Conservation (phyloP, 306 rosid species). For the Pachyrhizus erosus region DNA sequence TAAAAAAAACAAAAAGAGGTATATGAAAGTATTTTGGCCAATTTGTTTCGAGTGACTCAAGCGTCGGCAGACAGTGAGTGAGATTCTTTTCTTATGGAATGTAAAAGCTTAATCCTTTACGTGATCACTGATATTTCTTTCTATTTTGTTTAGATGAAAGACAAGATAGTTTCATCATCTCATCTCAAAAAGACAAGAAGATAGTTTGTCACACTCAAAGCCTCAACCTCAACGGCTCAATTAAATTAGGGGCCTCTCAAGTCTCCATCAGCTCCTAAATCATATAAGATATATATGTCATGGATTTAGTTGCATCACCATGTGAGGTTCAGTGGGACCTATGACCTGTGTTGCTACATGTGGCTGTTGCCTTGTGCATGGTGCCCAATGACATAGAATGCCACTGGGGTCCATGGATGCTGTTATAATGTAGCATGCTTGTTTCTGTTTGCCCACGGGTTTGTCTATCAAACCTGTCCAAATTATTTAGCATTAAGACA, state of each 20-base stretch:
- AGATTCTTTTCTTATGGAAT: constrained; percentile 51
- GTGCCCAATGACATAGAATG: not conserved
- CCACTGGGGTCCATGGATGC: not conserved
- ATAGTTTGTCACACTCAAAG: constrained; percentile 13
- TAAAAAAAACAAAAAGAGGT: not conserved
- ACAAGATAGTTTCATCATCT: constrained; percentile 26
- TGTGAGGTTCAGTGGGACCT: constrained; percentile 33
- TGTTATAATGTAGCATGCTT: not conserved
- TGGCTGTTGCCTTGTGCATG: not conserved
- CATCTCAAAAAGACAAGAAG: too few relatives aligned
- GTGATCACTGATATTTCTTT: constrained; percentile 35
- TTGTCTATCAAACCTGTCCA: not conserved
- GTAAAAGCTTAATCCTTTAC: constrained; percentile 56
- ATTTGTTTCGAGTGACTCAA: not conserved
- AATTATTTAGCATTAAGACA: not conserved
- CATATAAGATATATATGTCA: not conserved
- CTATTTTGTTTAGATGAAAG: constrained; percentile 2
- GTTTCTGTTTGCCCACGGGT: constrained; percentile 13
- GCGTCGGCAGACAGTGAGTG: constrained; percentile 4
- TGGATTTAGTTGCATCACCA: constrained; percentile 33
- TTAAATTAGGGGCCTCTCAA: not conserved
- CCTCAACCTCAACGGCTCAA: not conserved
- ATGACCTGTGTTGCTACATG: not conserved
- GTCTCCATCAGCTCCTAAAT: not conserved
- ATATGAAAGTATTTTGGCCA: not conserved